Evolutionary conservation across 2,329 filamentous ascomycete genomes (phyloP), one percentile per base, ranked within the genome.

Genomic region (Ophiosphaerella korrae): DNA sequence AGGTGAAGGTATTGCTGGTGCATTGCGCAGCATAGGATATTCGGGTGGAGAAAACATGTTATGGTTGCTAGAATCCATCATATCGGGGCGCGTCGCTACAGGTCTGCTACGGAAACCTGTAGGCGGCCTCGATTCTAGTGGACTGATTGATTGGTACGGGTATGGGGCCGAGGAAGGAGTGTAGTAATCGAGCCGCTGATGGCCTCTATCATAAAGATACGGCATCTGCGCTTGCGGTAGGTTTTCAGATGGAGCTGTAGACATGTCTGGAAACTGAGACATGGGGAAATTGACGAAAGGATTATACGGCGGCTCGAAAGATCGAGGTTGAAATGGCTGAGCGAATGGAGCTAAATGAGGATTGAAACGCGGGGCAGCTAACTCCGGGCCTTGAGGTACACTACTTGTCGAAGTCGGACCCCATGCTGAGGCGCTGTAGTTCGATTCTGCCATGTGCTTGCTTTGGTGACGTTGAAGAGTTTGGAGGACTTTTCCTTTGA

Each of bases 371-470:
- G 64, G 58, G 42, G 58, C 50, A 49, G 63, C 45, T 31, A 58
- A 43, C 35, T 62, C 63, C 50, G 61, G 50, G 50, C 51, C 55
- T 37, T 55, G 63, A 45, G 52, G 21, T 36, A 52, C 60, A 38
- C 58, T 37, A 34, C 42, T 41, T 33, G 62, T 55, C 9, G 66
- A 53, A 48, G 60, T 53, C 21, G 54, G 55, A 52, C 45, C 43
- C 53, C 59, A 64, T 35, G 48, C 38, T 46, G 57, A 47, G 13
- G 52, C n/a, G 50, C 50, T 53, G 46, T 53, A 61, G 47, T 66
- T 57, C 24, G 60, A 48, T n/a, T 67, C 67, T 31, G 68, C 65
- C 69, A 71, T 71, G 33, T 33, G 48, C 9, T 21, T 45, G 42
- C 34, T 52, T 47, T 52, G 31, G 45, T 43, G 29, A 14, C 18